These are phyloP conservation scores for Avena insularis DNA, from an alignment of 176 grass and related monocot species.

Conservation along the genomic window DNA sequence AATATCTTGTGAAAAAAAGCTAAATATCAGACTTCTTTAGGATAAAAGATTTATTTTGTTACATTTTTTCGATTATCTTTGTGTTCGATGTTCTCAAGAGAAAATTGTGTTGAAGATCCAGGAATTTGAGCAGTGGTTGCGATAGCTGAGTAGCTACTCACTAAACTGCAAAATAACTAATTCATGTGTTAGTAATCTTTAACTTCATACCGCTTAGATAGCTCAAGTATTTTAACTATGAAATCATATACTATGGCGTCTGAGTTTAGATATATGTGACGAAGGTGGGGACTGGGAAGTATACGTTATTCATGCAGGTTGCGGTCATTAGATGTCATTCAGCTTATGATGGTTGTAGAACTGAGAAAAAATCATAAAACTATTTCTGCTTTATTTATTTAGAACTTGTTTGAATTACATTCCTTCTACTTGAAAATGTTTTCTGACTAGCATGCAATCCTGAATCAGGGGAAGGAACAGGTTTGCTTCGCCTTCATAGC, in stretches of 20 bases:
- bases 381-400: not conserved
- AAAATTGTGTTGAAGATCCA: not conserved
- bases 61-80: slow-evolving; percentile 18
- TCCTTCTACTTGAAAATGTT: slow-evolving; percentile 16
- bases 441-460: slow-evolving; percentile 15
- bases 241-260: not conserved
- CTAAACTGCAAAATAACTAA: slow-evolving; percentile 21
- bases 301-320: not conserved
- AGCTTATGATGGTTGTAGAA: slow-evolving; percentile 7
- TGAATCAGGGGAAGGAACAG: slow-evolving; percentile 92
- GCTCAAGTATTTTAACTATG: not conserved
- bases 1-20: slow-evolving; percentile 27
- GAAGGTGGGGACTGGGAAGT: slow-evolving; percentile 3
- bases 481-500: slow-evolving; percentile 99
- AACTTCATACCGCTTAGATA: not conserved
- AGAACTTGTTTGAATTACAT: slow-evolving; percentile 11
- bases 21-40: slow-evolving; percentile 24
- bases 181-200: not conserved
- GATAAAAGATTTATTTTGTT: slow-evolving; percentile 11
- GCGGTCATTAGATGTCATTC: not conserved
- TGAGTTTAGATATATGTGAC: slow-evolving; percentile 2
- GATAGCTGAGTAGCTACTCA: not conserved
- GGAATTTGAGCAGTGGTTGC: slow-evolving; percentile 14
- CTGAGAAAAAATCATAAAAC: not conserved
- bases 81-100: slow-evolving; percentile 5